A percentile compares a stretch with the other conserved stretches of the same genome.
Conservation (phyloP, 2,329 filamentous ascomycete genomes). For the Didymella arachidicola region DNA sequence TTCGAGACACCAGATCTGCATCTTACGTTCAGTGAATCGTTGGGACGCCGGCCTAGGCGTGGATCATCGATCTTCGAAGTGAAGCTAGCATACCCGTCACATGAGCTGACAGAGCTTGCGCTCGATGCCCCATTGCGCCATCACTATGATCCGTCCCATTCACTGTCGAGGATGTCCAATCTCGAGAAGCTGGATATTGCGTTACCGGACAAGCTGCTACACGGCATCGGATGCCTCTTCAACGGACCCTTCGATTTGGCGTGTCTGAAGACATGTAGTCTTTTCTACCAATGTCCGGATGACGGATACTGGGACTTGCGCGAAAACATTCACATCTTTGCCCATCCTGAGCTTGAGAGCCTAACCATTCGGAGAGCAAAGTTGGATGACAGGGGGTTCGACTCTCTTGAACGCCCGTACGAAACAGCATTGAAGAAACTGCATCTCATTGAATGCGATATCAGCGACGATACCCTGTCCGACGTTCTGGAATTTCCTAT, state of each 20-base stretch:
- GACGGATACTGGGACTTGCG: constrained; percentile 45
- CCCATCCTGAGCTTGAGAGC: constrained; percentile 39
- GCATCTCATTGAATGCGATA: constrained; percentile 44
- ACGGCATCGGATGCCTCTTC: constrained; percentile 44
- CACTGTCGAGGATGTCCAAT: constrained; percentile 46
- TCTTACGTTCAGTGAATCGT: constrained; percentile 45
- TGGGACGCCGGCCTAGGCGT: constrained; percentile 41
- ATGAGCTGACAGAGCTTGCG: constrained; percentile 41
- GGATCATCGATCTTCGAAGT: constrained; percentile 46
- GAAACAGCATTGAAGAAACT: constrained; percentile 39
- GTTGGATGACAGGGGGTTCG: constrained; percentile 43
- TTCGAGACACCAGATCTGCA: constrained; percentile 45
- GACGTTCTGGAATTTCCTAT: constrained; percentile 44
- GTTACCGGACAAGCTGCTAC: constrained; percentile 39
- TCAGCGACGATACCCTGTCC: constrained; percentile 43
- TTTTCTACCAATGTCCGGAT: constrained; percentile 45
- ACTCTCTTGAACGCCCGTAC: constrained; percentile 43
- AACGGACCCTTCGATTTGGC: constrained; percentile 46
- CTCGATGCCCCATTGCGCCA: constrained; percentile 40
- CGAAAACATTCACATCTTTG: constrained; percentile 48
- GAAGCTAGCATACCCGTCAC: constrained; percentile 42
- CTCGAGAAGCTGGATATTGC: constrained; percentile 45
- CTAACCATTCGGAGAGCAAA: constrained; percentile 42
- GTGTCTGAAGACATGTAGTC: constrained; percentile 41
- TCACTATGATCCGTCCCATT: constrained; percentile 43